Conservation (phyloP, 257 asterid genomes). For the Avicennia marina region DNA sequence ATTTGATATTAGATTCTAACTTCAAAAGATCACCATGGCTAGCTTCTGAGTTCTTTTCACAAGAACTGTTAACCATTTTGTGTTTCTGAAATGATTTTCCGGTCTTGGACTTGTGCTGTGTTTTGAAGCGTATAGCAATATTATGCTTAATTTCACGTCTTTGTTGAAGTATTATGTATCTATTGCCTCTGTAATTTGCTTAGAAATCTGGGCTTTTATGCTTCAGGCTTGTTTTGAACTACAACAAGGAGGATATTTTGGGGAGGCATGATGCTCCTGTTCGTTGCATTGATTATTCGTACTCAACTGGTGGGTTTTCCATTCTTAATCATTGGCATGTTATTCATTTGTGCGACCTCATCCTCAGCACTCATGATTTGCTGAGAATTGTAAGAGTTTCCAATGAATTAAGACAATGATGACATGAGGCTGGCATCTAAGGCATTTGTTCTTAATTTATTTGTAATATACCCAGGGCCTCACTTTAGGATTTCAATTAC, state of each 20-base stretch:
- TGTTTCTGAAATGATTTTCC: no score
- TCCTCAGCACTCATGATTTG: no score
- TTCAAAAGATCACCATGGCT: no score
- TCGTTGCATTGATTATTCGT: conserved; percentile 78
- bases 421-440: neutral
- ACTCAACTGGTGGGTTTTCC: conserved; percentile 59
- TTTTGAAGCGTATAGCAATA: no score
- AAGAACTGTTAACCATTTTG: no score
- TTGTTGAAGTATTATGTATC: no score
- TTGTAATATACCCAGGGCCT: neutral
- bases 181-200: no score
- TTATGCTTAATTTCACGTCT: no score
- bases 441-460: neutral
- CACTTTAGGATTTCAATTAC: neutral
- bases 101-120: neutral
- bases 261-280: conserved; percentile 73
- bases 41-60: no score
- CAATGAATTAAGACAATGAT: neutral
- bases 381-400: neutral
- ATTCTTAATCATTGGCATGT: neutral
- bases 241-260: conserved; percentile 41
- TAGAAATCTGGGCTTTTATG: neutral
- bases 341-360: neutral
- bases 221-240: conserved; percentile 50
- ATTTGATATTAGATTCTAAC: no score